Base-by-base conservation (phyloP, 2,329 filamentous ascomycete genomes). In the Emergomyces pasteurianus region DNA sequence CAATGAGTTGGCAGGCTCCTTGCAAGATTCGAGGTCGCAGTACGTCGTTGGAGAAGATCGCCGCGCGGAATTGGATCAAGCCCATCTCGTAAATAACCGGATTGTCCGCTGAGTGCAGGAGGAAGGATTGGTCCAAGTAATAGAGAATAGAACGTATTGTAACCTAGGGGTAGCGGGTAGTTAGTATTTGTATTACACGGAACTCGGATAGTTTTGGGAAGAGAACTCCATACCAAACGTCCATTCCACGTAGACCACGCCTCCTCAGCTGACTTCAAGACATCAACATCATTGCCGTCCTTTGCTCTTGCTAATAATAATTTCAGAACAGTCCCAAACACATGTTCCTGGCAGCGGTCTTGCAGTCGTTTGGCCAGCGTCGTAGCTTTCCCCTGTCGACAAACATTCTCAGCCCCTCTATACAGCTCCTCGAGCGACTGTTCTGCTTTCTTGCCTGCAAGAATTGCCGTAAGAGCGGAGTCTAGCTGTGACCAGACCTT, bases 391-490 rank as follows among this genome's bases (percentile, higher is more conserved):
- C 87, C 88, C 67, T 88, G 87, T 59, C 90, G 83, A 72, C 94
- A 99, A 12, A 95, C 81, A 71, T 96, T 91, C 79, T 99, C 94
- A 1, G 95, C 90, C 4, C 89, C 90, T 56, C 90, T 85, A 72
- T 96, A 97, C 16, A 99, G 79, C 67, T 89, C 86, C 74, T 97
- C 94, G 43, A 95, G 79, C n/a, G 92, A 92, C 63, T 83, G 79
- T n/a, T 77, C 75, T 1, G 88, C 83, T 59, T 82, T 82, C 62
- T 79, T 74, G 47, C 83, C 82, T 7, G 78, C 78, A 70, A 97
- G 92, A 28, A 97, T 85, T 50, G 85, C 83, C 12, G 81, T 79
- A 59, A 99, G 76, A 1, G 90, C 90, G 42, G 80, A 79, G 61
- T 89, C 84, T 6, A 97, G 79, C 70, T 95, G 87, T 47, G 77